phyloP scores from a whole-genome alignment of 305 asterid genomes.

The Fraxinus ornus region DNA sequence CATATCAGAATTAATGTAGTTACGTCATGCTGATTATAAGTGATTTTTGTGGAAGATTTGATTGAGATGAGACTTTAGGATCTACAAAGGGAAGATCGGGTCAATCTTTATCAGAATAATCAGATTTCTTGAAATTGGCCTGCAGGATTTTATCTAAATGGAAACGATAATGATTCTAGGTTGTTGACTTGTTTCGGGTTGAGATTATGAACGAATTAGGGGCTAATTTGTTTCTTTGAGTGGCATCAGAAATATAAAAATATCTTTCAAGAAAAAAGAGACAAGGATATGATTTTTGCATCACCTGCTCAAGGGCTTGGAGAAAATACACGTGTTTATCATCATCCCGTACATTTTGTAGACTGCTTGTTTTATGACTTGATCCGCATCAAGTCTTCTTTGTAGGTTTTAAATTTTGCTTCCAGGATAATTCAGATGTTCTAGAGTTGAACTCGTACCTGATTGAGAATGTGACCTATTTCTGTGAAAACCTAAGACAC shows the following conservation, averaged over 20 bases:
- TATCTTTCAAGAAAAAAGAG: neutral
- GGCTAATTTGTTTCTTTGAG: neutral
- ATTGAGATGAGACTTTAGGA: neutral
- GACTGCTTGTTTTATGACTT: neutral
- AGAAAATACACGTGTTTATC: neutral
- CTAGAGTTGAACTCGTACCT: neutral
- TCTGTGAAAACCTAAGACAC: neutral
- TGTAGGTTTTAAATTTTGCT: neutral
- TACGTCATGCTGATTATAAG: neutral
- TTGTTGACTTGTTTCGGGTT: neutral
- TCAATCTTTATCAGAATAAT: slow-evolving; percentile 1
- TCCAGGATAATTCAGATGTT: slow-evolving; percentile 1
- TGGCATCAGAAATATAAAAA: neutral
- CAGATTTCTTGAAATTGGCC: neutral
- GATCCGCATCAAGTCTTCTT: neutral
- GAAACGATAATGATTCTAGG: neutral
- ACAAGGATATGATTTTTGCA: neutral
- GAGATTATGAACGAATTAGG: neutral
- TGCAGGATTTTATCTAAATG: neutral
- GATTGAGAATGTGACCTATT: neutral
- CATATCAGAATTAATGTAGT: neutral
- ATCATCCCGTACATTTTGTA: neutral
- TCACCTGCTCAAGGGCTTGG: neutral
- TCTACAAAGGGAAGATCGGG: neutral
- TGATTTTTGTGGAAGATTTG: neutral